Evolutionary conservation across 495 filamentous ascomycete species (phyloP).

Genomic region (Baudoinia panamericana): DNA sequence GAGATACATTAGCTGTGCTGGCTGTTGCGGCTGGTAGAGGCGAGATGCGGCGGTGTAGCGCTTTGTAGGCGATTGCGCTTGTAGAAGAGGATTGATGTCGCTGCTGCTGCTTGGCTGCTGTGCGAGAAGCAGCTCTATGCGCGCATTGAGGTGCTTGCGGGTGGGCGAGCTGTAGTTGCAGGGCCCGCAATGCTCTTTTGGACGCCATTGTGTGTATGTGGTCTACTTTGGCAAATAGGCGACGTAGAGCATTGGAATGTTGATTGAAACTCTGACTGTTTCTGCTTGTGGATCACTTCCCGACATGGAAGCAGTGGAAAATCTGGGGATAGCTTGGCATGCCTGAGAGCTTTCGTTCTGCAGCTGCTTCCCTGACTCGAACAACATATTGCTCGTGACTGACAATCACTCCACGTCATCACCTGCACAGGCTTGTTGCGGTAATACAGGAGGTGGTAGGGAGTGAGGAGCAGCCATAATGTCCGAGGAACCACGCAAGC

Average conservation of each 20-base stretch:
- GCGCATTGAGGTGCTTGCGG: slow-evolving; percentile 4
- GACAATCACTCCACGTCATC: too few species aligned
- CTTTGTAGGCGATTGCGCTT: slow-evolving; percentile 92
- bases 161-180: slow-evolving; percentile 18
- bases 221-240: neutral
- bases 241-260: too few species aligned
- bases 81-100: slow-evolving; percentile 51
- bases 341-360: too few species aligned
- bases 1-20: slow-evolving; percentile 73
- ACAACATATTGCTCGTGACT: slow-evolving; percentile 29
- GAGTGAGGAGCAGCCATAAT: slow-evolving; percentile 43
- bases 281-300: too few species aligned
- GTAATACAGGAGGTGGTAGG: too few species aligned
- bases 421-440: too few species aligned
- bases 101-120: slow-evolving; percentile 11
- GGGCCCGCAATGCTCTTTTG: slow-evolving; percentile 27
- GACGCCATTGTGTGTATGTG: slow-evolving; percentile 25
- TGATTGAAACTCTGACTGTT: slow-evolving; percentile 3
- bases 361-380: neutral
- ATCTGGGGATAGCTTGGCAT: too few species aligned
- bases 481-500: slow-evolving; percentile 73
- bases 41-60: slow-evolving; percentile 76
- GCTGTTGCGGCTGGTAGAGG: slow-evolving; percentile 52
- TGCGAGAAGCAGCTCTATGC: slow-evolving; percentile 18
- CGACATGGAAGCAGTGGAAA: too few species aligned